phyloP scores from a whole-genome alignment of 2,329 filamentous ascomycete species.

The Fusarium zealandicum region DNA sequence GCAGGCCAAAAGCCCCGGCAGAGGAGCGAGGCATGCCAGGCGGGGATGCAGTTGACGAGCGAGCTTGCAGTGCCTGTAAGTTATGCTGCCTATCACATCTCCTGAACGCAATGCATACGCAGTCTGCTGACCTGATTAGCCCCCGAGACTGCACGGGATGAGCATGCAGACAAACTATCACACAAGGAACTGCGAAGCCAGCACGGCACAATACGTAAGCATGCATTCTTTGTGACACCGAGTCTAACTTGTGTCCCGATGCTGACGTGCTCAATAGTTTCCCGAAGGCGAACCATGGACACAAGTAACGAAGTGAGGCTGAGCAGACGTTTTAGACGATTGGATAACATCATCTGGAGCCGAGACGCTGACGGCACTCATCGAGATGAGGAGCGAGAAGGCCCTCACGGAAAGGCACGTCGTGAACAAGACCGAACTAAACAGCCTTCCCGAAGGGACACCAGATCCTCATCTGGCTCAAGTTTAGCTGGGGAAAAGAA shows the following conservation, averaged over 20 bases:
- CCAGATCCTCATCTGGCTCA: constrained; percentile 3
- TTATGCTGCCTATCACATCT: not conserved
- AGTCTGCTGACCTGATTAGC: constrained; percentile 9
- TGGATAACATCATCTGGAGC: constrained; percentile 10
- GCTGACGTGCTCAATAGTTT: constrained; percentile 24
- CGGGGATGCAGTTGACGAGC: not conserved
- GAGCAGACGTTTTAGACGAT: constrained; percentile 30
- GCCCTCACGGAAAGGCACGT: constrained; percentile 4
- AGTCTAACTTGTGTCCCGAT: not conserved
- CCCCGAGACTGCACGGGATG: not conserved
- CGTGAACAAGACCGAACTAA: constrained; percentile 7
- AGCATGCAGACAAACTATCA: not conserved
- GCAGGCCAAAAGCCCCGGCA: not conserved
- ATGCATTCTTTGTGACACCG: not conserved
- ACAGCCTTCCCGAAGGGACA: not conserved
- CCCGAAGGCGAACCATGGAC: constrained; percentile 31
- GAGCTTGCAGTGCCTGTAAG: constrained; percentile 1
- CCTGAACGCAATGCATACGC: not conserved
- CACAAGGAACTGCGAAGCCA: constrained; percentile 4
- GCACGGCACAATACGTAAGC: constrained; percentile 29
- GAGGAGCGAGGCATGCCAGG: not conserved
- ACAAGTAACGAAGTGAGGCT: constrained; percentile 46
- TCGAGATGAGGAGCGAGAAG: constrained; percentile 6
- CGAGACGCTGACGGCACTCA: constrained; percentile 1
- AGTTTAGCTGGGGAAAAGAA: constrained; percentile 1